These are phyloP conservation scores for Yamadazyma kitorensis DNA, from an alignment of 805 yeast genomes.

Conservation along the genomic window DNA sequence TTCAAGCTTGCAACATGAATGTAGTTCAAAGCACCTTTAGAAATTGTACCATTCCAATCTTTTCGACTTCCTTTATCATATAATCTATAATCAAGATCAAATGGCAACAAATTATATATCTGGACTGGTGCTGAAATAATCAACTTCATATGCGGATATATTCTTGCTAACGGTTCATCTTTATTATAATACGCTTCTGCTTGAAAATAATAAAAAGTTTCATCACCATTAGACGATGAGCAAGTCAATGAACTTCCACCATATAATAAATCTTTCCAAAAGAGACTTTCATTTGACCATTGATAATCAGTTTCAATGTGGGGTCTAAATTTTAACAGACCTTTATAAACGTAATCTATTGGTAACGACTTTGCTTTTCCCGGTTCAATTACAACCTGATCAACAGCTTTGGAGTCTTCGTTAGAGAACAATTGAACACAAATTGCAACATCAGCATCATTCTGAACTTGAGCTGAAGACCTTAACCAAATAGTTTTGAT, in stretches of 20 bases:
- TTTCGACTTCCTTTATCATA: constrained; percentile 69
- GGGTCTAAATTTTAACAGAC: constrained; percentile 62
- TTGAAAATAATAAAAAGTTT: constrained; percentile 62
- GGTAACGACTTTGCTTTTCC: constrained; percentile 69
- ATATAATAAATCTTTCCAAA: constrained; percentile 61
- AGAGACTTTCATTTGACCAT: constrained; percentile 64
- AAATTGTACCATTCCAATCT: constrained; percentile 63
- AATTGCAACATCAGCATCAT: constrained; percentile 58
- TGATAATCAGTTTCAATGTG: constrained; percentile 47
- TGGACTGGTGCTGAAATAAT: constrained; percentile 82
- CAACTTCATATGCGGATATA: constrained; percentile 83
- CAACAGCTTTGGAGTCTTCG: constrained; percentile 18
- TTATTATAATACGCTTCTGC: constrained; percentile 63
- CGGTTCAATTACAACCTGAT: constrained; percentile 43
- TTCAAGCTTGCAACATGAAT: constrained; percentile 79
- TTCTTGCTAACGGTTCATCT: constrained; percentile 65
- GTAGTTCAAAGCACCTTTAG: constrained; percentile 64
- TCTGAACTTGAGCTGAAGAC: constrained; percentile 70
- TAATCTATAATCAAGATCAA: constrained; percentile 68
- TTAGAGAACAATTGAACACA: constrained; percentile 42
- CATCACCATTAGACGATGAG: constrained; percentile 35
- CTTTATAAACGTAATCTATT: constrained; percentile 60
- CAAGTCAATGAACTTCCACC: constrained; percentile 61
- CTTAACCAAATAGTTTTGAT: constrained; percentile 76
- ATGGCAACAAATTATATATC: constrained; percentile 81